Base-by-base conservation (phyloP, 2,329 filamentous ascomycete species). In the Plectosphaerella cucumerina region DNA sequence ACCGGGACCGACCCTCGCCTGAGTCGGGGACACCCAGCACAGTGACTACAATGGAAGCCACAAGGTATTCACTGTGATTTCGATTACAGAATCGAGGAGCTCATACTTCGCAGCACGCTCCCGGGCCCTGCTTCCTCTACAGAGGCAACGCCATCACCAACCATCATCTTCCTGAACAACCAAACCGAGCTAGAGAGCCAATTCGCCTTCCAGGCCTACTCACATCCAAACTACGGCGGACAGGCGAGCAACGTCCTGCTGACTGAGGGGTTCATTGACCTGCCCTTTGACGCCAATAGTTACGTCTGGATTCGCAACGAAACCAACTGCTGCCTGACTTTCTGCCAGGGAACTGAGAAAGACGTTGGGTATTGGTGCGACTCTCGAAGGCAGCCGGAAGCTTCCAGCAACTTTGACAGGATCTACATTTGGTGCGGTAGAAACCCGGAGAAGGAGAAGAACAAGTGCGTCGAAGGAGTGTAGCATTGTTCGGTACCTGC, bases 131-230 rank as follows among this genome's bases (percentile, higher is more conserved):
- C 42, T 4, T 35, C 49, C 15, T 20, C 49, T 14, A 39, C 35
- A 18, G 17, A 47, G 8, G 11, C 50, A 14, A 37, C 50, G 31
- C 31, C 46, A 26, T 33, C 50, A 17, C 43, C 43, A n/a, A 44
- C 52, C 15, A 18, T 50, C 5, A 54, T 51, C 0, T 59, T 62
- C 50, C 54, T 63, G 41, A 60, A 60, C 54, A 63, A 61, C 54
- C 49, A 53, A 41, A 63, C 59, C 12, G 49, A 35, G 8, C 56
- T 58, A 0, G 26, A 22, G 15, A 43, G 45, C 2, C 50, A 53
- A 2, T 61, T 64, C 20, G 59, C 58, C 5, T 70, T 70, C 59
- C 67, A 70, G 48, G 66, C 52, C 8, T 70, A 62, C 44, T 58
- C 60, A 1, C 52, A 53, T 6, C 2, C 42, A 3, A 55, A 62